Evolutionary conservation across 495 filamentous ascomycete species (phyloP), one percentile per base, ranked within the genome.

Genomic region (Podospora bellae-mahoneyi): DNA sequence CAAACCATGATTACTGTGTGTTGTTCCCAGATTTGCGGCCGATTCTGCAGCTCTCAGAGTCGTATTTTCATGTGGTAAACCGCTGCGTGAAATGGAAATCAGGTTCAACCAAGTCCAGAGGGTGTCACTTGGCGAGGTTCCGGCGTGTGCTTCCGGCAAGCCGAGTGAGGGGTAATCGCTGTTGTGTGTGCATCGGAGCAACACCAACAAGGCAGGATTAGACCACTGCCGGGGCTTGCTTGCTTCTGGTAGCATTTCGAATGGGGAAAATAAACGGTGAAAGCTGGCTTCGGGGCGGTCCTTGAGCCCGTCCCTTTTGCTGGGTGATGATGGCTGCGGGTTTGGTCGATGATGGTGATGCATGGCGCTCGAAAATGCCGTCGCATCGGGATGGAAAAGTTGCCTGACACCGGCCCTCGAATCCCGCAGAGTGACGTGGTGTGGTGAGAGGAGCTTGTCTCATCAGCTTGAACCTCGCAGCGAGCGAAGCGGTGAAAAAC

Each of bases 401-500:
- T 32, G 30, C 30, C 30, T 32, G 30, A 32, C 30, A 7, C 30
- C 30, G 30, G 30, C 4, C 30, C 30, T 32, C 30, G 30, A 32
- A 32, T 32, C 30, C 30, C 30, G 30, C 19, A 59, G 26, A 3
- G 26, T 59, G 26, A 59, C 56, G 26, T 20, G 56, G 56, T 48
- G 26, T 20, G 56, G 56, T 48, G 7, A 59, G 26, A 59, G 56
- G 18, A 18, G 15, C 2, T 59, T 27, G 56, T 20, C 19, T 59
- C 26, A 20, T 59, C 26, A 20, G 56, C 5, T 27, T 6, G 56
- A 59, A 26, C 56, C 39, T 13, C 39, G 56, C 64, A 66, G 23
- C 64, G 26, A 48, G 63, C n/a, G 60, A 55, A 67, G 66, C 56
- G 66, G 56, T 62, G 67, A 72, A 55, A 67, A 39, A n/a, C 20